Percentiles rank a stretch among this genome's conserved stretches.
Conservation (phyloP, 331 rosid species). For the Quercus lobata region DNA sequence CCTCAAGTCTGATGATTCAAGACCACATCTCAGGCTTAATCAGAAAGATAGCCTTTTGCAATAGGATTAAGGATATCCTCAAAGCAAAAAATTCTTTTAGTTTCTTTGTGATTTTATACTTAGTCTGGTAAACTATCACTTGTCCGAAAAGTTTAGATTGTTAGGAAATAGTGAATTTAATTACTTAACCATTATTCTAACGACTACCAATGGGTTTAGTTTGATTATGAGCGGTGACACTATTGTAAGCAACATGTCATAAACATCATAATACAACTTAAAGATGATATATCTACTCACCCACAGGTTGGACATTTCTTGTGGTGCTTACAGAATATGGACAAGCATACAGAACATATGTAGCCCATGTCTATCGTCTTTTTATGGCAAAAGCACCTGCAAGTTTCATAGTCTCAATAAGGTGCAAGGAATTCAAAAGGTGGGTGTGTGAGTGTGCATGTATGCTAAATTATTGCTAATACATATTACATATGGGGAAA, state of each 20-base stretch:
- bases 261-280: slow-evolving; percentile 5
- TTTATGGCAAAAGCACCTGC: slow-evolving; percentile 99
- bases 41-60: background rate
- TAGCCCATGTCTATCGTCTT: slow-evolving; percentile 93
- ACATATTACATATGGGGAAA: background rate
- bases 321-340: slow-evolving; percentile 95
- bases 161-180: too few relatives aligned
- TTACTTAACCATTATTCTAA: background rate
- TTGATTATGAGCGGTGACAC: background rate
- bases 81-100: background rate
- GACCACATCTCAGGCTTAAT: background rate
- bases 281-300: slow-evolving; percentile 45
- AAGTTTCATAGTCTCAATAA: slow-evolving; percentile 26
- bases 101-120: background rate
- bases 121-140: background rate
- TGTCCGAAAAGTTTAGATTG: too few relatives aligned
- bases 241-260: background rate
- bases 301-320: slow-evolving; percentile 97
- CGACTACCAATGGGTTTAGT: background rate
- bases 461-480: background rate
- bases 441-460: background rate
- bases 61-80: background rate
- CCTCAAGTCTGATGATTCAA: too few relatives aligned
- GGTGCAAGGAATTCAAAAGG: background rate
- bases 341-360: slow-evolving; percentile 93